Percentiles rank a stretch among this genome's conserved stretches.
Conservation (phyloP, 257 asterid species). For the Solanum lycopersicoides region DNA sequence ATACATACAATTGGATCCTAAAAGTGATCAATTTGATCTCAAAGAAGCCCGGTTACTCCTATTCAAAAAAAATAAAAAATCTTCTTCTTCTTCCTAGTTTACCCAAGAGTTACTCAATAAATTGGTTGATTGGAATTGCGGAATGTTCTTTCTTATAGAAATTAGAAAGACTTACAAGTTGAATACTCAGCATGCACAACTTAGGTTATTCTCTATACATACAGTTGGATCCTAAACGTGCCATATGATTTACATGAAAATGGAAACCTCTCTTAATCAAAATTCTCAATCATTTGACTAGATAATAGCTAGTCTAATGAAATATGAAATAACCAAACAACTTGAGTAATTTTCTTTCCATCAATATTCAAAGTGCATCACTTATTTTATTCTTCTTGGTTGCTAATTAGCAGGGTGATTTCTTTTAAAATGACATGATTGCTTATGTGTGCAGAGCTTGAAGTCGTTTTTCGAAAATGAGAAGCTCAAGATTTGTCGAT, state of each 20-base stretch:
- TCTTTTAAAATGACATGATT: not conserved
- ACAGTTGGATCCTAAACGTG: no score
- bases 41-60: no score
- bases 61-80: no score
- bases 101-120: no score
- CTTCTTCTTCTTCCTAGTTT: no score
- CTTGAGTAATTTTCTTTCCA: not conserved
- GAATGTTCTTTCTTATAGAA: no score
- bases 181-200: no score
- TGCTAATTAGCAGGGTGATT: not conserved
- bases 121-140: no score
- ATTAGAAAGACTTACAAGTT: no score
- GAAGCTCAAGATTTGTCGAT: slow-evolving; percentile 78
- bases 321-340: not conserved
- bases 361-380: not conserved
- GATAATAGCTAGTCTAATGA: not conserved
- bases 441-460: slow-evolving; percentile 56
- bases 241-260: not conserved
- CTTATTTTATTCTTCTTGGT: not conserved
- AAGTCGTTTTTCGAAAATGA: slow-evolving; percentile 77
- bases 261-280: not conserved
- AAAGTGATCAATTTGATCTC: no score
- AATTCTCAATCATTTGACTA: not conserved
- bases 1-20: no score
- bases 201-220: no score